These are phyloP conservation scores for Lumnitzera racemosa DNA, from an alignment of 345 rosid genomes.

Conservation along the genomic window DNA sequence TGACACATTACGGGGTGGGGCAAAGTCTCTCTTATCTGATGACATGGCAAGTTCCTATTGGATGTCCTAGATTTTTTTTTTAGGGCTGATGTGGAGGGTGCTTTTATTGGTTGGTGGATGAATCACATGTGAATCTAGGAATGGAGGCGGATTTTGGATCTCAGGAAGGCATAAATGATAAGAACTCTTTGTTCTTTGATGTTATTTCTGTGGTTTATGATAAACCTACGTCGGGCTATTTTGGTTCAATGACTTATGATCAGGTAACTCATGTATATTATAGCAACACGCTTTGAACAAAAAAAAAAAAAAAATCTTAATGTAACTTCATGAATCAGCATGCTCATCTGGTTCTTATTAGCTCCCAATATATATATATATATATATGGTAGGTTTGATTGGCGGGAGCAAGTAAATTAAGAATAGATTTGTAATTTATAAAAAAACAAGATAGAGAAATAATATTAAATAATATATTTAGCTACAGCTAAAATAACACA, in stretches of 20 bases:
- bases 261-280: slow-evolving; percentile 1
- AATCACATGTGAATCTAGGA: slow-evolving; percentile 47
- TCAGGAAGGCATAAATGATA: slow-evolving; percentile 31
- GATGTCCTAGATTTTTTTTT: slow-evolving; percentile 25
- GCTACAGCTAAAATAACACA: too few relatives aligned
- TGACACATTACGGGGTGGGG: slow-evolving; percentile 4
- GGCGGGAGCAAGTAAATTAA: too few relatives aligned
- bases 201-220: slow-evolving; percentile 40
- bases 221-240: slow-evolving; percentile 52
- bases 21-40: slow-evolving; percentile 33
- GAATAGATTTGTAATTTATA: too few relatives aligned
- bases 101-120: slow-evolving; percentile 16
- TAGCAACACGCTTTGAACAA: neutral
- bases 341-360: too few relatives aligned
- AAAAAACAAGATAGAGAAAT: too few relatives aligned
- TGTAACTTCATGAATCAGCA: too few relatives aligned
- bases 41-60: slow-evolving; percentile 31
- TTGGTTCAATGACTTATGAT: slow-evolving; percentile 43
- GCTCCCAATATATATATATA: too few relatives aligned
- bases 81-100: slow-evolving; percentile 31
- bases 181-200: slow-evolving; percentile 8
- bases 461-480: too few relatives aligned
- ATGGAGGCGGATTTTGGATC: slow-evolving; percentile 23
- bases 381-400: too few relatives aligned
- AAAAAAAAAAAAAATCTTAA: too few relatives aligned